A percentile compares a stretch with the other conserved stretches of the same genome.
phyloP scores from a whole-genome alignment of 176 grass and related monocot genomes.

The Bothriochloa decipiens region DNA sequence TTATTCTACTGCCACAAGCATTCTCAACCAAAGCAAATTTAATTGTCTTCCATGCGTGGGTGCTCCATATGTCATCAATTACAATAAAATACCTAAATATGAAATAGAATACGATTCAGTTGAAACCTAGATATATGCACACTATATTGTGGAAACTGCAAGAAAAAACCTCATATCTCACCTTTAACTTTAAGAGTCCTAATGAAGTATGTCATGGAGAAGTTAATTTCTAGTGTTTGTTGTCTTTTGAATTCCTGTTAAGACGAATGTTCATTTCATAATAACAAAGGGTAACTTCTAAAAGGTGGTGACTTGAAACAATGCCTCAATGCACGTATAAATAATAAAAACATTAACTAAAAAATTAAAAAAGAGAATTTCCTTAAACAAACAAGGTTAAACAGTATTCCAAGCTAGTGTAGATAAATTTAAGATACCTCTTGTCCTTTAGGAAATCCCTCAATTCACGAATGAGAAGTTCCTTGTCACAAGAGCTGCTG shows the following conservation, averaged over 20 bases:
- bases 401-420: neutral
- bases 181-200: neutral
- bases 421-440: constrained; percentile 35
- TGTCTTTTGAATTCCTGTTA: neutral
- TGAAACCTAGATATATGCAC: neutral
- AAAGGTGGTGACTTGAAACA: neutral
- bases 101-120: neutral
- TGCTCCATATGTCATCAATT: constrained; percentile 56
- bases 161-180: neutral
- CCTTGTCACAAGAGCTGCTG: neutral
- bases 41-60: constrained; percentile 41
- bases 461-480: constrained; percentile 36
- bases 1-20: constrained; percentile 51
- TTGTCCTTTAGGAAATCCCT: constrained; percentile 43
- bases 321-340: neutral
- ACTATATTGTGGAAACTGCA: neutral
- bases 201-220: neutral
- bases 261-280: neutral
- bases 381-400: neutral
- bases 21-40: constrained; percentile 44
- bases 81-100: constrained; percentile 47
- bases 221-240: neutral
- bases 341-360: neutral
- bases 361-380: too few relatives aligned
- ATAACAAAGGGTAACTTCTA: neutral